Evolutionary conservation across 2,329 filamentous ascomycete genomes (phyloP), one percentile per base, ranked within the genome.

Genomic region (Didymella arachidicola): DNA sequence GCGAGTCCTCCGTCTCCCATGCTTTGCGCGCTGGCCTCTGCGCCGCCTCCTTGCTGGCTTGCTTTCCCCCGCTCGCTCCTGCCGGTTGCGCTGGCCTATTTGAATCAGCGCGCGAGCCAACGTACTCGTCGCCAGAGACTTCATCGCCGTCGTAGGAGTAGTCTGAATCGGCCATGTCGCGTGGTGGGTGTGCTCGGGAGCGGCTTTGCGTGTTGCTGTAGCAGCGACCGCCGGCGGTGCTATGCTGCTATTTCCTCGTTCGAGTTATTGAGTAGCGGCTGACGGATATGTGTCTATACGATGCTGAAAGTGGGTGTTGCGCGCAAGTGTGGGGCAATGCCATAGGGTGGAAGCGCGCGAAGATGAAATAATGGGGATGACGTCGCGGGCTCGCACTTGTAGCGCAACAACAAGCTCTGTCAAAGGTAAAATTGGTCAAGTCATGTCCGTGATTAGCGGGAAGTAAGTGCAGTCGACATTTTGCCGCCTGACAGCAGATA

Each of bases 121-220:
- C 79, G 60, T 87, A 81, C 63, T 89, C 88, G 69, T 90, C 88
- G 67, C 89, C 87, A 25, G 87, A 89, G 6, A 58, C 66, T 73
- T 82, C 80, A 68, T 85, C 84, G 59, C 86, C 84, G 60, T 89
- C 83, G 73, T 86, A 91, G 65, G 91, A 88, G 75, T 86, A 89
- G 72, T 91, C 89, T 18, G 88, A 91, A 77, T 90, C 88, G 55
- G 87, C 87, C 89, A 91, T 91, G n/a, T 29, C 27, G 48, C 39
- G 46, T 32, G 51, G 53, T 25, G 19, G n/a, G 45, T 53, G 45
- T 38, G 57, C 46, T 47, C 29, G 49, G 43, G 36, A 41, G 58
- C 36, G 36, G 36, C 29, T 36, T 38, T 36, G 38, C 26, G 4
- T 16, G 29, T 12, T 11, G 8, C 12, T 14, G 4, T 22, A 25